phyloP scores from a whole-genome alignment of 495 filamentous ascomycete genomes.

The Umbilicaria muhlenbergii region DNA sequence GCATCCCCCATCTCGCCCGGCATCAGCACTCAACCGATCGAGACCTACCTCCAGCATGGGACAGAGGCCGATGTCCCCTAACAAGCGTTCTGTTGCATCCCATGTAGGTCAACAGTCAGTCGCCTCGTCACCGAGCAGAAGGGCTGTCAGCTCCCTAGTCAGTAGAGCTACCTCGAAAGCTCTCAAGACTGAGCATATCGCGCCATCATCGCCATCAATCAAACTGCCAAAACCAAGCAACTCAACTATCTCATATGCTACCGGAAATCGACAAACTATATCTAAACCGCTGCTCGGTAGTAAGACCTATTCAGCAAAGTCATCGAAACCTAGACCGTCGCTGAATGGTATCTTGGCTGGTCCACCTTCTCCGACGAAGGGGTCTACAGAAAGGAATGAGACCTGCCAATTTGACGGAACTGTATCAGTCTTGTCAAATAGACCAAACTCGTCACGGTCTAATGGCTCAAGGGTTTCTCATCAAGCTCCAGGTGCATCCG shows the following conservation, averaged over 20 bases:
- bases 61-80: constrained; percentile 9
- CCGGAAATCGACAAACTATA: constrained; percentile 23
- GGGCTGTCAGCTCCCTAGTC: constrained; percentile 22
- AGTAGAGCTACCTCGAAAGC: constrained; percentile 39
- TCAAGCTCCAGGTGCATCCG: constrained; percentile 13
- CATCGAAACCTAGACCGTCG: constrained; percentile 3
- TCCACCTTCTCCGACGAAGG: background rate
- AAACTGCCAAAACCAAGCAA: constrained; percentile 15
- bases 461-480: too few relatives aligned
- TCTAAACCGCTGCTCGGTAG: constrained; percentile 22
- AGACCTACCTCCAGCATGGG: constrained; percentile 35
- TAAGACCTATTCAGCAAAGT: constrained; percentile 10
- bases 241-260: constrained; percentile 12
- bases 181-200: constrained; percentile 24
- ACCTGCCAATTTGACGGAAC: too few relatives aligned
- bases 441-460: too few relatives aligned
- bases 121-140: constrained; percentile 16
- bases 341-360: constrained; percentile 3
- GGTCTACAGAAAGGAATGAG: too few relatives aligned
- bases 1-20: constrained; percentile 36
- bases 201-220: constrained; percentile 34
- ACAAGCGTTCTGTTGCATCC: constrained; percentile 14
- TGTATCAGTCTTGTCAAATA: too few relatives aligned
- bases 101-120: constrained; percentile 13
- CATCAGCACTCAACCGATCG: constrained; percentile 34